These are phyloP conservation scores for Pistacia vera DNA, from an alignment of 345 rosid species.

Conservation along the genomic window DNA sequence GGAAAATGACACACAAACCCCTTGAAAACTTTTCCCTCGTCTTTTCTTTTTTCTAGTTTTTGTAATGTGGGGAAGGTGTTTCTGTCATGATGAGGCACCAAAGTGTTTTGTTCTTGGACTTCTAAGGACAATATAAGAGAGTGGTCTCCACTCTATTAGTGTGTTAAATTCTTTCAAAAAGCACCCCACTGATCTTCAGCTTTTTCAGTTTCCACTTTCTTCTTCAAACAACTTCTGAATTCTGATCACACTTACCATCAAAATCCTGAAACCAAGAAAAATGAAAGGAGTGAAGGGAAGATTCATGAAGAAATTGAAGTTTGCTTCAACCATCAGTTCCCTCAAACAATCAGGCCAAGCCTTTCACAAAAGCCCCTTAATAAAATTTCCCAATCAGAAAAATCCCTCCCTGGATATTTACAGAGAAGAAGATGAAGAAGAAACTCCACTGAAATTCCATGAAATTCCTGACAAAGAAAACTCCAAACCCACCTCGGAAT, in stretches of 20 bases:
- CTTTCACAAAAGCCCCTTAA: constrained; percentile 37
- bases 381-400: constrained; percentile 15
- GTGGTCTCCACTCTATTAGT: constrained; percentile 28
- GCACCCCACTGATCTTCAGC: constrained; percentile 18
- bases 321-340: constrained; percentile 44
- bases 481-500: constrained; percentile 13
- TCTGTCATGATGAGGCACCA: constrained; percentile 21
- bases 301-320: constrained; percentile 59
- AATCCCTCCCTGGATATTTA: constrained; percentile 24
- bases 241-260: constrained; percentile 4
- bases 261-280: background rate
- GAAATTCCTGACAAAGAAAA: constrained; percentile 15
- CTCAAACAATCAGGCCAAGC: constrained; percentile 46
- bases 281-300: constrained; percentile 75
- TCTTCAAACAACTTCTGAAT: background rate
- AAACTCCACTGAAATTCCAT: constrained; percentile 16
- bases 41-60: background rate
- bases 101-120: constrained; percentile 13
- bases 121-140: constrained; percentile 9
- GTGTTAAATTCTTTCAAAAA: constrained; percentile 40
- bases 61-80: background rate
- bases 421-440: constrained; percentile 34
- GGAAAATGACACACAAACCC: constrained; percentile 16
- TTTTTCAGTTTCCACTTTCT: constrained; percentile 22
- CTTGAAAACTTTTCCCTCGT: background rate